phyloP scores from a whole-genome alignment of 2,329 filamentous ascomycete species.

The Colletotrichum sp. region DNA sequence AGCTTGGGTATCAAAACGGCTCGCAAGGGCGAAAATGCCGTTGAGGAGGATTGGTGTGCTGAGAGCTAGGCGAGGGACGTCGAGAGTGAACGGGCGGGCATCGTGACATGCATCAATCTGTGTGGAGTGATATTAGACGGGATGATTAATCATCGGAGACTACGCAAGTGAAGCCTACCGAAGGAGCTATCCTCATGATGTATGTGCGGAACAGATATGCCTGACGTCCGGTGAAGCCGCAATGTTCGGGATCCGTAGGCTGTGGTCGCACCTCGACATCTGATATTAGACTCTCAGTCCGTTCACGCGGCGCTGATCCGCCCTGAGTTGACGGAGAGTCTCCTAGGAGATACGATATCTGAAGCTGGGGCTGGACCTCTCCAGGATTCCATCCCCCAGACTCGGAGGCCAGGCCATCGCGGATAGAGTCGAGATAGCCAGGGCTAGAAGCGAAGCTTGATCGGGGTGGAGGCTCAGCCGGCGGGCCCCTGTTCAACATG shows the following conservation, averaged over 20 bases:
- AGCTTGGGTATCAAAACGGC: slow-evolving; percentile 45
- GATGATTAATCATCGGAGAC: neutral
- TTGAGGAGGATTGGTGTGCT: slow-evolving; percentile 51
- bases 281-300: neutral
- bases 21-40: slow-evolving; percentile 49
- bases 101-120: slow-evolving; percentile 22
- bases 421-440: neutral
- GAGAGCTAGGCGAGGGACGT: slow-evolving; percentile 50
- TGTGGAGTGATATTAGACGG: too few species aligned
- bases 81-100: slow-evolving; percentile 43
- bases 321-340: neutral
- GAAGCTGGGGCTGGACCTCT: slow-evolving; percentile 4
- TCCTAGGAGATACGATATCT: slow-evolving; percentile 5
- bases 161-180: neutral
- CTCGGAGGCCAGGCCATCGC: neutral
- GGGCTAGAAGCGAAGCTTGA: neutral
- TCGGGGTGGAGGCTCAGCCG: neutral
- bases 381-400: neutral
- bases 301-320: neutral
- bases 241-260: neutral
- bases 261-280: neutral
- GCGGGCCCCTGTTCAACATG: slow-evolving; percentile 1
- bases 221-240: slow-evolving; percentile 6
- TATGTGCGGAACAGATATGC: slow-evolving; percentile 13
- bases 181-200: slow-evolving; percentile 10